A percentile compares a stretch with the other conserved stretches of the same genome.
These are phyloP conservation scores for Monosporascus sp. DNA, from an alignment of 2,329 filamentous ascomycete species.

Conservation along the genomic window DNA sequence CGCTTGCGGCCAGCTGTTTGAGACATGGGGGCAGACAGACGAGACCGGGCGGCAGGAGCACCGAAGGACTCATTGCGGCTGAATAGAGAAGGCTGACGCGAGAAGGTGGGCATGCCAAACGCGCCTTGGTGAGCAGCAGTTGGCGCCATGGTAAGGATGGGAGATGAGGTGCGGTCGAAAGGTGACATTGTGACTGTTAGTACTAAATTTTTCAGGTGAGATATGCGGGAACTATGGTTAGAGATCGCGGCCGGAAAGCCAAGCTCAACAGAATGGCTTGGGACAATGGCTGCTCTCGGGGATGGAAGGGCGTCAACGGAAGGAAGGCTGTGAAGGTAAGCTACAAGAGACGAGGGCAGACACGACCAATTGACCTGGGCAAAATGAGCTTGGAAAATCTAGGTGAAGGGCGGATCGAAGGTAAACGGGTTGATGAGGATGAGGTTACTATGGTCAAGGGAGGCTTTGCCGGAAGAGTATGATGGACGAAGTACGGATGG, in stretches of 20 bases:
- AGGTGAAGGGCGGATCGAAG: neutral
- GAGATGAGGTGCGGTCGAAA: constrained; percentile 31
- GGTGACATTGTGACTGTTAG: constrained; percentile 30
- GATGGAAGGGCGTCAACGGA: constrained; percentile 3
- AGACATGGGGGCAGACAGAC: constrained; percentile 19
- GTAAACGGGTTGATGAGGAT: constrained; percentile 1
- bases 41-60: constrained; percentile 27
- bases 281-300: neutral
- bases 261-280: neutral
- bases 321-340: constrained; percentile 3
- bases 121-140: constrained; percentile 36
- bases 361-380: constrained; percentile 17
- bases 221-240: constrained; percentile 22
- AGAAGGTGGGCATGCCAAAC: constrained; percentile 34
- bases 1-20: constrained; percentile 64
- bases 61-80: constrained; percentile 28
- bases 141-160: constrained; percentile 36
- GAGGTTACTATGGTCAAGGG: neutral
- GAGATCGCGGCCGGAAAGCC: constrained; percentile 7
- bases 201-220: constrained; percentile 23
- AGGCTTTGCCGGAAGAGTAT: neutral
- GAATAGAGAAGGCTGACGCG: constrained; percentile 29
- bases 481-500: constrained; percentile 1
- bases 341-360: constrained; percentile 5
- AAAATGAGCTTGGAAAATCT: constrained; percentile 13